Evolutionary conservation across 2,329 filamentous ascomycete species (phyloP).

Genomic region (Fusarium chaquense): DNA sequence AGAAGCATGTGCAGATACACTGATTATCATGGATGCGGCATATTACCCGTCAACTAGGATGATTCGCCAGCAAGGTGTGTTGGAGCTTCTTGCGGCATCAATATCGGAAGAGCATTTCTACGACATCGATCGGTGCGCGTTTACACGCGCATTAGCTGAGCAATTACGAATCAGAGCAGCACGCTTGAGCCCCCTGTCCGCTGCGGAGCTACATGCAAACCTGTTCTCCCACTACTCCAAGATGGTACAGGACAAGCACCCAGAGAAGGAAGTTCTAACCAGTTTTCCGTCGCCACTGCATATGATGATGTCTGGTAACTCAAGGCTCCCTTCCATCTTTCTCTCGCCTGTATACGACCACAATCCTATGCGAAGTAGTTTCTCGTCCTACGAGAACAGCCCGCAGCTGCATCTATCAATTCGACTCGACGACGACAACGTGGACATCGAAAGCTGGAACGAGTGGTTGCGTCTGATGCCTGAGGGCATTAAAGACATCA

Average conservation of each 20-base stretch:
- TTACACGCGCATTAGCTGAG: slow-evolving; percentile 64
- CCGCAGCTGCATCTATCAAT: slow-evolving; percentile 64
- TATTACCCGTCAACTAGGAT: slow-evolving; percentile 68
- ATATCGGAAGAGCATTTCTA: slow-evolving; percentile 64
- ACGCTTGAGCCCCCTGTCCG: slow-evolving; percentile 61
- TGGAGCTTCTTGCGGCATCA: slow-evolving; percentile 68
- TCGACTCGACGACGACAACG: slow-evolving; percentile 62
- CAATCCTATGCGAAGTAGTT: slow-evolving; percentile 54
- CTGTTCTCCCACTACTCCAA: slow-evolving; percentile 65
- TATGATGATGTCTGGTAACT: slow-evolving; percentile 66
- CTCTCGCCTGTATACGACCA: slow-evolving; percentile 63
- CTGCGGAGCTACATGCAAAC: slow-evolving; percentile 66
- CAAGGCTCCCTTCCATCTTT: slow-evolving; percentile 67
- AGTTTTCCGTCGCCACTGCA: slow-evolving; percentile 67
- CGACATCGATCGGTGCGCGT: slow-evolving; percentile 62
- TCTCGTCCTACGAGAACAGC: slow-evolving; percentile 58
- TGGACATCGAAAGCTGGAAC: slow-evolving; percentile 66
- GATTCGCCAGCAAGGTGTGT: slow-evolving; percentile 63
- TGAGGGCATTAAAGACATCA: slow-evolving; percentile 66
- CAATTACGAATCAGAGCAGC: slow-evolving; percentile 62
- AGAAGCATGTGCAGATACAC: slow-evolving; percentile 66
- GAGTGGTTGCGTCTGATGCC: slow-evolving; percentile 71
- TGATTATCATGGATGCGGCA: slow-evolving; percentile 70
- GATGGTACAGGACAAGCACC: slow-evolving; percentile 62
- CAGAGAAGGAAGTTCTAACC: slow-evolving; percentile 61